Evolutionary conservation across 352 stramenopile genomes (phyloP), one percentile per base, ranked within the genome.

Genomic region (Phytopythium delawarense): DNA sequence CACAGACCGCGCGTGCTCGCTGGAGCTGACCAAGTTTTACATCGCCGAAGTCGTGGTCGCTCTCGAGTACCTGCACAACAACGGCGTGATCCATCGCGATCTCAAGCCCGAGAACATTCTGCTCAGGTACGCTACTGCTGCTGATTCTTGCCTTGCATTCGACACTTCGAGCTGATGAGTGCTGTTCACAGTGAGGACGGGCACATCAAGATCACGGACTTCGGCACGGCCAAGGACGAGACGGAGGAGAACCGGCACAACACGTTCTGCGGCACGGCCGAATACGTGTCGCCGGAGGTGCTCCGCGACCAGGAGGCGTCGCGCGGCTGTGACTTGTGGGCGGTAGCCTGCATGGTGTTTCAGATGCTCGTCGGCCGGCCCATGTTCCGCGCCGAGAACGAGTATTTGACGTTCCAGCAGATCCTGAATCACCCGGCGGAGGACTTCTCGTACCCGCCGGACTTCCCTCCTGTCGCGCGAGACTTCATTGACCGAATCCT

Each of bases 1-100:
- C 57, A 82, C 75, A 21, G 73, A 96, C 58, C 66, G 67, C 34
- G 87, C 87, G 11, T 96, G 86, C 61, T 82, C 79, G n/a, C 53
- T 91, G 32, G 72, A 91, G 28, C 69, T 98, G 16, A 94, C 91
- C n/a, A 76, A 84, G 57, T 97, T 98, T 61, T 95, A 98, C 66
- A 96, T 98, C 35, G 81, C 94, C 20, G 94, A 99, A 76, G 88
- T 99, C 57, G 66, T 98, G 34, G 66, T 96, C 7, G 96, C 95
- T 23, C 72, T 99, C 18, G 79, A 96, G 66, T 99, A 99, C 72
- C 75, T 99, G 49, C 97, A 98, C 70, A 85, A 84, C 37, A 91
- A 90, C 57, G 81, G 94, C 53, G 78, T 99, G 9, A 98, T 99
- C 62, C 96, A 99, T 71, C 75, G 96, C 40, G 96, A 99, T 69